These are phyloP conservation scores for Candida ovalis DNA, from an alignment of 805 yeast species.

Conservation along the genomic window DNA sequence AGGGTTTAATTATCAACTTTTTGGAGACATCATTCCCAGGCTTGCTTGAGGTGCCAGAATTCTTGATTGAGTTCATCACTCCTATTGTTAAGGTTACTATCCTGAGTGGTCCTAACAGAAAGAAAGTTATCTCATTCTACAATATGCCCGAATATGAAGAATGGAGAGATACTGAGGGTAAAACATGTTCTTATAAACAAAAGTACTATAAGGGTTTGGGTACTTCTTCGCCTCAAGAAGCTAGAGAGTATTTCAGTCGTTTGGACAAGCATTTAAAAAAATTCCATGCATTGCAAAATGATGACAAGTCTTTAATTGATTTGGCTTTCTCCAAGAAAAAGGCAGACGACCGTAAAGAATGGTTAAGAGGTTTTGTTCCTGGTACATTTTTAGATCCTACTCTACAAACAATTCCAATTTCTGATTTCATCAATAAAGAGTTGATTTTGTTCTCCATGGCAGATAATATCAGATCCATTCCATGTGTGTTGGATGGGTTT, in stretches of 20 bases:
- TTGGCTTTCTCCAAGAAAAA: slow-evolving; percentile 91
- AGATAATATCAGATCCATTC: slow-evolving; percentile 92
- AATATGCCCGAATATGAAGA: slow-evolving; percentile 93
- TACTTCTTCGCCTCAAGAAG: slow-evolving; percentile 81
- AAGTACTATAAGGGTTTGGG: slow-evolving; percentile 99
- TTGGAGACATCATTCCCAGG: slow-evolving; percentile 95
- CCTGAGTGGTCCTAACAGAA: slow-evolving; percentile 52
- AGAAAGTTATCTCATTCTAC: slow-evolving; percentile 67
- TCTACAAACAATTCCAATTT: slow-evolving; percentile 73
- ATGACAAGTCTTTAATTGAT: slow-evolving; percentile 76
- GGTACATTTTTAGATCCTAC: slow-evolving; percentile 89
- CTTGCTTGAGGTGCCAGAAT: slow-evolving; percentile 82
- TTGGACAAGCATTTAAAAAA: slow-evolving; percentile 82
- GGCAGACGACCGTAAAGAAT: slow-evolving; percentile 96
- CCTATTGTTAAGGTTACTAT: slow-evolving; percentile 92
- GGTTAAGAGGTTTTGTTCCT: slow-evolving; percentile 87
- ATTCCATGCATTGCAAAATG: slow-evolving; percentile 75
- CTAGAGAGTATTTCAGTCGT: slow-evolving; percentile 82
- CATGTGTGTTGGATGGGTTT: slow-evolving; percentile 89
- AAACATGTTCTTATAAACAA: slow-evolving; percentile 74
- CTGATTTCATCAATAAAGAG: slow-evolving; percentile 93
- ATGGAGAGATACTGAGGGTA: slow-evolving; percentile 87
- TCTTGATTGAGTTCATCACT: slow-evolving; percentile 88
- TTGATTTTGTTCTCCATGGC: slow-evolving; percentile 94
- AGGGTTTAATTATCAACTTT: slow-evolving; percentile 91